A percentile compares a stretch with the other conserved stretches of the same genome.
Conservation (phyloP, 805 yeast species). For the Kodamaea sagamina region DNA sequence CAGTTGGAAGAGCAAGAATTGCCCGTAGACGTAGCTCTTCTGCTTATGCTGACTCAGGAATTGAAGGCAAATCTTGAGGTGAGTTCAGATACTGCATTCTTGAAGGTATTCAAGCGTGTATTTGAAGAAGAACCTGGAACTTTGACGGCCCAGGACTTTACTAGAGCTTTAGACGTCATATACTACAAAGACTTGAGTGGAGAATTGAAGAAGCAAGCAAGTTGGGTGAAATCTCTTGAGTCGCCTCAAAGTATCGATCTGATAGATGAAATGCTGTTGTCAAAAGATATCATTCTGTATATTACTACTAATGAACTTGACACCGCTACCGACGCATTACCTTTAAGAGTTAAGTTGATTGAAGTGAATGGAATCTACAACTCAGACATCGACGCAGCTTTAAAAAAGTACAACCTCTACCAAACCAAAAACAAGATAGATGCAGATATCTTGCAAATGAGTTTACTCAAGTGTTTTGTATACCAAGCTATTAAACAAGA, state of each 20-base stretch:
- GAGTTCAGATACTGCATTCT: neutral
- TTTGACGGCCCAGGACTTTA: constrained; percentile 2
- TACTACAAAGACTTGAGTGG: neutral
- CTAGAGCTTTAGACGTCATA: constrained; percentile 7
- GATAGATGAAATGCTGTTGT: neutral
- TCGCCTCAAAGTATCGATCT: neutral
- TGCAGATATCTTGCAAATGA: constrained; percentile 42
- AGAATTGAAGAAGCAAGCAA: neutral
- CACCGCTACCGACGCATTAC: constrained; percentile 19
- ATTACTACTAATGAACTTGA: constrained; percentile 28
- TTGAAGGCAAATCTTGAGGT: constrained; percentile 13
- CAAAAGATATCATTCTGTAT: constrained; percentile 18
- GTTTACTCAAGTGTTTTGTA: constrained; percentile 42
- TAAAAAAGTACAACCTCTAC: constrained; percentile 42
- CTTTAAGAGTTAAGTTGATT: constrained; percentile 34
- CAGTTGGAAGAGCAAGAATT: constrained; percentile 4
- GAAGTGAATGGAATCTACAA: constrained; percentile 29
- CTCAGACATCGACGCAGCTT: constrained; percentile 30
- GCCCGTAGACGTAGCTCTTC: neutral
- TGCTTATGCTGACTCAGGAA: neutral
- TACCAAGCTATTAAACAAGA: constrained; percentile 39
- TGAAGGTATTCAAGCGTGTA: constrained; percentile 9
- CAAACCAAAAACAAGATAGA: constrained; percentile 41
- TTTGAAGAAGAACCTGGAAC: constrained; percentile 9
- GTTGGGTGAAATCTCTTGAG: neutral